Conservation (phyloP, 805 yeast species). For the Saccharomycopsis sp. region DNA sequence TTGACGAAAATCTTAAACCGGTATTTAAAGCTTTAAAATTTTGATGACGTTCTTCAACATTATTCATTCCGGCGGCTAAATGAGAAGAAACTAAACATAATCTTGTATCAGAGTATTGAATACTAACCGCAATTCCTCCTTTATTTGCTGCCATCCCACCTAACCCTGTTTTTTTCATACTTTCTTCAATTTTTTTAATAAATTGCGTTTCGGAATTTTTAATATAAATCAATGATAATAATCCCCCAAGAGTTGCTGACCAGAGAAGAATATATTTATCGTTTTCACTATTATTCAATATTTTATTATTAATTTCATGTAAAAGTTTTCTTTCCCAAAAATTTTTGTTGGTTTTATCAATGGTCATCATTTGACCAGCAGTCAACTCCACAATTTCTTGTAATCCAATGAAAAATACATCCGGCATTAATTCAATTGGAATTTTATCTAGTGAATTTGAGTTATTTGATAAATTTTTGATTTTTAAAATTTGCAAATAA, state of each 20-base stretch:
- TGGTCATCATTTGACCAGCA: constrained; percentile 72
- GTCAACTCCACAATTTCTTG: constrained; percentile 84
- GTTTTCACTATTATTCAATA: constrained; percentile 21
- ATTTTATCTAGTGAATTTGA: neutral
- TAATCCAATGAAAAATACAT: constrained; percentile 71
- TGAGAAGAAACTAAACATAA: constrained; percentile 80
- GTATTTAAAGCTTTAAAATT: constrained; percentile 73
- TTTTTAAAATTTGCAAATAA: too few relatives aligned
- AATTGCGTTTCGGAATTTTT: constrained; percentile 40
- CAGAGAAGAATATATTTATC: constrained; percentile 47
- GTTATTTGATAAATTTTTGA: neutral
- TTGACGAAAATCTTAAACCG: constrained; percentile 54
- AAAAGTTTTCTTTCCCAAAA: constrained; percentile 61
- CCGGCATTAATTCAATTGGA: constrained; percentile 35
- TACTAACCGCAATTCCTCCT: constrained; percentile 70
- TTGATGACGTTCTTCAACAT: constrained; percentile 72
- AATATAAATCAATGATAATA: constrained; percentile 59
- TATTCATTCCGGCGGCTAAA: constrained; percentile 85
- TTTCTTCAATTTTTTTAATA: constrained; percentile 55
- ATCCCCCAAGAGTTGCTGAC: constrained; percentile 81
- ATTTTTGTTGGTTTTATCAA: constrained; percentile 50
- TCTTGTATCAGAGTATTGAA: constrained; percentile 53
- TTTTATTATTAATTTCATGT: constrained; percentile 32
- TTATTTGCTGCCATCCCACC: constrained; percentile 83
- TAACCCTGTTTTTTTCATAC: constrained; percentile 81